Percentiles rank a stretch among this genome's conserved stretches.
Evolutionary conservation across 2,329 filamentous ascomycete genomes (phyloP).

Genomic region (Sporothrix humicola): DNA sequence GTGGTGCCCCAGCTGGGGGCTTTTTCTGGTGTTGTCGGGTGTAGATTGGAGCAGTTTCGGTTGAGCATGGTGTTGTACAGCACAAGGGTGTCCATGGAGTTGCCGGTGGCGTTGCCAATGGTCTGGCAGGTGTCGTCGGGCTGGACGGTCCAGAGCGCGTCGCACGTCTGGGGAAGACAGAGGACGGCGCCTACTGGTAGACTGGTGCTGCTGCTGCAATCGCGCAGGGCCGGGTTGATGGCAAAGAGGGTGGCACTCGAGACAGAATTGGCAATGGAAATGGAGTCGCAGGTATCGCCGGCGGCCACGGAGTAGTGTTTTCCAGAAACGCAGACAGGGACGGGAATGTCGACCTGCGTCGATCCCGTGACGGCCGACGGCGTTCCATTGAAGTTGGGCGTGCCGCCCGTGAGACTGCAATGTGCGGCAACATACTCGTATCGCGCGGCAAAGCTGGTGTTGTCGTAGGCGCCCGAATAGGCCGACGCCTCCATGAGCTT

Average conservation of each 20-base stretch:
- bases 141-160: background rate
- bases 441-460: conserved; percentile 9
- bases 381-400: background rate
- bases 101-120: background rate
- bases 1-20: background rate
- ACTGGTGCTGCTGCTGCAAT: background rate
- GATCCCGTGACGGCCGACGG: background rate
- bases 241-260: background rate
- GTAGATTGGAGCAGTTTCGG: background rate
- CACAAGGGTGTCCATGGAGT: background rate
- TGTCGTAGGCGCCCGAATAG: conserved; percentile 19
- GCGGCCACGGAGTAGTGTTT: background rate
- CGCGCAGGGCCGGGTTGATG: background rate
- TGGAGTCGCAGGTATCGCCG: background rate
- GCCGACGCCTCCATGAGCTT: conserved; percentile 17
- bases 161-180: background rate
- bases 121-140: background rate
- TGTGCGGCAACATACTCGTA: conserved; percentile 5
- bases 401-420: background rate
- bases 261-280: background rate
- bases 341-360: background rate
- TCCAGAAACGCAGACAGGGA: background rate
- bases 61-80: background rate
- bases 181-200: background rate
- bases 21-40: background rate